Conservation (phyloP, 169 alveolate genomes). For the Plasmodium blacklocki region DNA sequence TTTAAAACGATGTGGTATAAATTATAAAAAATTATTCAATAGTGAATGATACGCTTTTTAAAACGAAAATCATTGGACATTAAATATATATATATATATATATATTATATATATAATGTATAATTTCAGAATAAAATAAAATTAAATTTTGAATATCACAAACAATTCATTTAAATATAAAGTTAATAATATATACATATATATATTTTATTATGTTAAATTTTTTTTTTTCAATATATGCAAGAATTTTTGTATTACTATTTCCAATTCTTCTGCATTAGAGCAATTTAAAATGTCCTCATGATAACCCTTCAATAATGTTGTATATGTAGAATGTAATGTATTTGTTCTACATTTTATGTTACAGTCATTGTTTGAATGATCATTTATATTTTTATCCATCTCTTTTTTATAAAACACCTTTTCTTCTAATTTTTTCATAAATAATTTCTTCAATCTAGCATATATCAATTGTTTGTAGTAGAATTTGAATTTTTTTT, state of each 20-base stretch:
- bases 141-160: too few species aligned
- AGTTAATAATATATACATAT: too few species aligned
- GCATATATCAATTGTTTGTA: slow-evolving; percentile 60
- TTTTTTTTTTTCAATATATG: too few species aligned
- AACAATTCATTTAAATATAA: too few species aligned
- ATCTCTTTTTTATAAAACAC: background rate
- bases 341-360: background rate
- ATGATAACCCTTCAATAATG: background rate
- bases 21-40: too few species aligned
- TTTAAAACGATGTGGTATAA: too few species aligned
- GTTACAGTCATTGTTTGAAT: background rate
- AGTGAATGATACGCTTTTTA: too few species aligned
- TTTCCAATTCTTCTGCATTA: background rate
- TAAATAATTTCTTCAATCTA: slow-evolving; percentile 20
- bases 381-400: background rate
- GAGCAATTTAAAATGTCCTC: background rate
- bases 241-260: background rate
- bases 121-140: too few species aligned
- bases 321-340: background rate
- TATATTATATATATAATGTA: too few species aligned
- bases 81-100: too few species aligned
- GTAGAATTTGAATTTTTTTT: background rate
- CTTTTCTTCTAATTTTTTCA: slow-evolving; percentile 14
- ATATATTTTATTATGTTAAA: too few species aligned
- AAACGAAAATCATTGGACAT: too few species aligned